Evolutionary conservation across 2,329 filamentous ascomycete genomes (phyloP).

Genomic region (Pyrenochaeta sp.): DNA sequence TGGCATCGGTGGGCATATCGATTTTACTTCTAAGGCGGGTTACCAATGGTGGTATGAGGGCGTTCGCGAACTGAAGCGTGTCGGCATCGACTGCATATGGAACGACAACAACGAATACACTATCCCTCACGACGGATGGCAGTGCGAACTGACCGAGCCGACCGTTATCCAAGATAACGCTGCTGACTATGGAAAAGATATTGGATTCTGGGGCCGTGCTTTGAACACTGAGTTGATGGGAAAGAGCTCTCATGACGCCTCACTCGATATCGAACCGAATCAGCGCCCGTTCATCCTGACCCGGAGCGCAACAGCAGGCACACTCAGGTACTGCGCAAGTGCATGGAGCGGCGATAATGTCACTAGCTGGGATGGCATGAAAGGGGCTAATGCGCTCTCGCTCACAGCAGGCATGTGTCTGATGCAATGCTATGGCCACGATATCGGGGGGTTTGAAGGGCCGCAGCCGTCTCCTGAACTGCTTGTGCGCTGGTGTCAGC

Average conservation of each 20-base stretch:
- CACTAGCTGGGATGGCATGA: slow-evolving; percentile 77
- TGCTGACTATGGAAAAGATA: slow-evolving; percentile 53
- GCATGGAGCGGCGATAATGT: slow-evolving; percentile 80
- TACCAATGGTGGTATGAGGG: slow-evolving; percentile 78
- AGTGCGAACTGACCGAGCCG: slow-evolving; percentile 63
- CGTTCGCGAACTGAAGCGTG: slow-evolving; percentile 66
- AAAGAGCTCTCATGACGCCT: slow-evolving; percentile 74
- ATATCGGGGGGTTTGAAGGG: slow-evolving; percentile 79
- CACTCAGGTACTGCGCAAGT: slow-evolving; percentile 74
- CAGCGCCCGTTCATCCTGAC: slow-evolving; percentile 74
- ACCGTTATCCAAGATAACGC: slow-evolving; percentile 40
- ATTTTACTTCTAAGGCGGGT: slow-evolving; percentile 73
- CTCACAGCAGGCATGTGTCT: slow-evolving; percentile 74
- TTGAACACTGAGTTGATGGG: slow-evolving; percentile 76
- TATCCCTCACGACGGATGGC: slow-evolving; percentile 71
- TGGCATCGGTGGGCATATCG: slow-evolving; percentile 74
- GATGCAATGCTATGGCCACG: slow-evolving; percentile 75
- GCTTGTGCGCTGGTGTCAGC: slow-evolving; percentile 76
- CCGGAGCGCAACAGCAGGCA: slow-evolving; percentile 74
- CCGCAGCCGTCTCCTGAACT: slow-evolving; percentile 76
- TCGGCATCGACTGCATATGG: slow-evolving; percentile 78
- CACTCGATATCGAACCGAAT: slow-evolving; percentile 66
- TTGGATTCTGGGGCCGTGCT: slow-evolving; percentile 75
- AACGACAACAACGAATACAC: slow-evolving; percentile 83
- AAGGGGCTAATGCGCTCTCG: slow-evolving; percentile 73